A percentile compares a stretch with the other conserved stretches of the same genome.
phyloP scores from a whole-genome alignment of 306 rosid genomes.

The Corylus americana region DNA sequence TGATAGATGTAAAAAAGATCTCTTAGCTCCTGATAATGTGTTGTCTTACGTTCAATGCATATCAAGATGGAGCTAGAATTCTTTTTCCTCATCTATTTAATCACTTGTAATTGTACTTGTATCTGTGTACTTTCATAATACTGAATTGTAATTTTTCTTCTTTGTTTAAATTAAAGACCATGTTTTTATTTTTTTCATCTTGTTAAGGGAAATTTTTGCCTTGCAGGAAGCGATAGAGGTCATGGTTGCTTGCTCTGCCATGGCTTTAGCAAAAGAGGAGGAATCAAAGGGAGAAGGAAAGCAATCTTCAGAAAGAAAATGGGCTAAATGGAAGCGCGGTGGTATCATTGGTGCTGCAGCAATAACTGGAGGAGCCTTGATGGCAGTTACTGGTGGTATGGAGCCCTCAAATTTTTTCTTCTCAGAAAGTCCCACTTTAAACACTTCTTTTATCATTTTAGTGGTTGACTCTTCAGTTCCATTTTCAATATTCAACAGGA shows the following conservation, averaged over 20 bases:
- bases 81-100: slow-evolving; percentile 18
- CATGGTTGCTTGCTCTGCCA: slow-evolving; percentile 87
- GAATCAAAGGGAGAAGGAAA: slow-evolving; percentile 55
- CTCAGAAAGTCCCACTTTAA: slow-evolving; percentile 19
- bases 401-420: slow-evolving; percentile 21
- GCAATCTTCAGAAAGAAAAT: slow-evolving; percentile 52
- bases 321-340: slow-evolving; percentile 91
- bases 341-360: slow-evolving; percentile 98
- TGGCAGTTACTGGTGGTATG: slow-evolving; percentile 96
- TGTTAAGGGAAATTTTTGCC: slow-evolving; percentile 25
- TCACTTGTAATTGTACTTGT: slow-evolving; percentile 18
- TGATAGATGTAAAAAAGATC: neutral
- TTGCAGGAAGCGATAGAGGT: slow-evolving; percentile 92
- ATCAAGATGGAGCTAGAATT: slow-evolving; percentile 1
- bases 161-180: neutral
- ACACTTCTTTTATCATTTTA: slow-evolving; percentile 15
- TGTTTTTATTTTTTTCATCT: slow-evolving; percentile 24
- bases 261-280: slow-evolving; percentile 67
- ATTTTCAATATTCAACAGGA: slow-evolving; percentile 56
- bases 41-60: slow-evolving; percentile 21
- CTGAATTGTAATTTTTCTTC: neutral
- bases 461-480: slow-evolving; percentile 13
- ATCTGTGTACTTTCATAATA: neutral
- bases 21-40: slow-evolving; percentile 3
- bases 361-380: slow-evolving; percentile 82